Base-by-base conservation (phyloP, 805 yeast genomes). In the Yarrowia osloensis region DNA sequence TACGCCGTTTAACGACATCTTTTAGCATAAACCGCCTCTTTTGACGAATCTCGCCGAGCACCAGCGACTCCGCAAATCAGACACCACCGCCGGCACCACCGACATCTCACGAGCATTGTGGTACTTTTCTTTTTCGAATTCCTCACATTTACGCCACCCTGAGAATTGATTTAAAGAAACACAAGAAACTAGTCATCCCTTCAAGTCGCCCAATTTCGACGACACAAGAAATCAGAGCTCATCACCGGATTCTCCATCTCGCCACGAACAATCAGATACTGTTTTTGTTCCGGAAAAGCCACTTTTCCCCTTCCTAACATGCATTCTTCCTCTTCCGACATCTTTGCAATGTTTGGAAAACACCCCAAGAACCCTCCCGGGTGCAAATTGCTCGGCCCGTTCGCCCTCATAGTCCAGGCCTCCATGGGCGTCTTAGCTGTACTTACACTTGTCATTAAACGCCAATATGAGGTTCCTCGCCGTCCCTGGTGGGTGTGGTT, bases 401-500 rank as follows among this genome's bases (percentile, higher is more conserved):
- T 92, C 68, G 91, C 98, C 0, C 80, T 94, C 35, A 66, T 88
- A 6, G 86, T 96, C 17, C 99, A 94, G 76, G 82, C 84, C 1
- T 74, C 85, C 4, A 79, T 95, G 78, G 99, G 98, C 0, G 74
- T 88, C 8, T 78, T 92, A 26, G 92, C 97, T 13, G 76, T 95
- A 4, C 81, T 88, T 31, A 86, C 94, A 2, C 79, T 94, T 49
- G 85, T 92, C 2, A 77, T 87, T 47, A 94, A 95, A 74, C 81
- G 98, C 66, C 85, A 80, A 68, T 85, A 86, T 69, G 99, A 94
- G 73, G 84, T 83, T 69, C 98, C 98, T 0, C 82, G 92, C 70
- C 81, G 99, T 70, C 93, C 96, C 3, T 86, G 97, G 90, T 83
- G 84, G 71, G 87, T 93, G 13, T 94, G 98, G 98, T 73, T 84